Evolutionary conservation across 345 rosid species (phyloP).

Genomic region (Ricinus communis): DNA sequence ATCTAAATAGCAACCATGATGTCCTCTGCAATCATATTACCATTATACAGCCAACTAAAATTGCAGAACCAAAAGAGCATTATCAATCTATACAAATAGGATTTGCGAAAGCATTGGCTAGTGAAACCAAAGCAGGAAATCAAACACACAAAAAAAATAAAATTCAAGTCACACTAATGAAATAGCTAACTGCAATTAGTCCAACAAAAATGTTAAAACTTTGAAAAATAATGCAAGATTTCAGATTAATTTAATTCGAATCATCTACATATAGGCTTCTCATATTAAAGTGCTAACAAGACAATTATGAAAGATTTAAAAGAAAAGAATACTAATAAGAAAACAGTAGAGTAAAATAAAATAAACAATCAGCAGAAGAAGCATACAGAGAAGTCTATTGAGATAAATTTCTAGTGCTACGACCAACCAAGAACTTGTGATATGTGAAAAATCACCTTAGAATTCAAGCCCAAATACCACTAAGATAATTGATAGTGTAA

Average conservation of each 20-base stretch:
- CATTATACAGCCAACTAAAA: no score
- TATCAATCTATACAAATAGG: no score
- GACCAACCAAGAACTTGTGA: neutral
- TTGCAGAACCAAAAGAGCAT: no score
- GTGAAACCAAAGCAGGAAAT: no score
- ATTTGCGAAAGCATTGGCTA: no score
- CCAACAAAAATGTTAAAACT: neutral
- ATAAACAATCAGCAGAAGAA: neutral
- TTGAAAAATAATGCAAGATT: neutral
- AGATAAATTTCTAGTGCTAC: no score
- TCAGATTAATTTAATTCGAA: neutral
- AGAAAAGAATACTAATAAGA: no score
- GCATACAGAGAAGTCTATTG: no score
- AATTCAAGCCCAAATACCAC: neutral
- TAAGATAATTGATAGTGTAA: neutral
- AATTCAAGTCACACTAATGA: neutral
- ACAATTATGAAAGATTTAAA: neutral
- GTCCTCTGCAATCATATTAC: no score
- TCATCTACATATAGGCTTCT: neutral
- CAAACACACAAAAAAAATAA: no score
- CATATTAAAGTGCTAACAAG: neutral
- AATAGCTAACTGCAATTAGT: neutral
- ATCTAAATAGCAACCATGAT: no score
- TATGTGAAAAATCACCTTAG: neutral
- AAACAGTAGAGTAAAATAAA: neutral